Evolutionary conservation across 371 early-diverging fungal species (phyloP).

Genomic region (Syncephalis fuscata): DNA sequence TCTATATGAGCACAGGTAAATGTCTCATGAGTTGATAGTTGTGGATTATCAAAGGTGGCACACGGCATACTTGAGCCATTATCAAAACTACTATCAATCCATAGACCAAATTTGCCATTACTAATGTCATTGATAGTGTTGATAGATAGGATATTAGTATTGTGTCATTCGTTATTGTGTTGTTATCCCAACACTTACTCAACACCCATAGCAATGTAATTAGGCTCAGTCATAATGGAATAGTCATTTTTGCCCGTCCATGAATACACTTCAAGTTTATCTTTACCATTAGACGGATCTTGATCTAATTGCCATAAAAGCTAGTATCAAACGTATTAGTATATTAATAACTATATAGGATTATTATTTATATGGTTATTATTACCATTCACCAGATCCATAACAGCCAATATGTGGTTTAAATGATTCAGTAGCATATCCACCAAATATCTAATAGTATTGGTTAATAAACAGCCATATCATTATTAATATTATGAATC

Average conservation of each 20-base stretch:
- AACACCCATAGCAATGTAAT: conserved; percentile 82
- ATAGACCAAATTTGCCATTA: conserved; percentile 76
- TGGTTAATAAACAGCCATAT: no score
- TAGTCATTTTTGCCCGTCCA: conserved; percentile 87
- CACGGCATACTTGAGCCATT: conserved; percentile 66
- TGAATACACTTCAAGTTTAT: conserved; percentile 34
- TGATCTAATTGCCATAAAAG: not conserved
- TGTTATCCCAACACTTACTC: conserved; percentile 29
- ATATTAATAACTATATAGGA: not conserved
- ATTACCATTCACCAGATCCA: conserved; percentile 83
- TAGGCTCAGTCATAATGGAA: conserved; percentile 61
- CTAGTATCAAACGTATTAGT: conserved; percentile 2
- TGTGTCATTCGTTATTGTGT: not conserved
- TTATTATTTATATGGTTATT: not conserved
- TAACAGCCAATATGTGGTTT: conserved; percentile 54
- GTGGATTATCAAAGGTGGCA: conserved; percentile 68
- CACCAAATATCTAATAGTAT: conserved; percentile 66
- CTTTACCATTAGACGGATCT: conserved; percentile 8
- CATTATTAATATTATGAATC: not conserved
- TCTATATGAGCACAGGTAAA: conserved; percentile 7
- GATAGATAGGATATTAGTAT: not conserved
- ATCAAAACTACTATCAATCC: conserved; percentile 73
- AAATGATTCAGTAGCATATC: conserved; percentile 61
- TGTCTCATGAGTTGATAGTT: not conserved
- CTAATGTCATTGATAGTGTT: conserved; percentile 12